phyloP scores from a whole-genome alignment of 106 monocot species.

The Chionographis japonica region DNA sequence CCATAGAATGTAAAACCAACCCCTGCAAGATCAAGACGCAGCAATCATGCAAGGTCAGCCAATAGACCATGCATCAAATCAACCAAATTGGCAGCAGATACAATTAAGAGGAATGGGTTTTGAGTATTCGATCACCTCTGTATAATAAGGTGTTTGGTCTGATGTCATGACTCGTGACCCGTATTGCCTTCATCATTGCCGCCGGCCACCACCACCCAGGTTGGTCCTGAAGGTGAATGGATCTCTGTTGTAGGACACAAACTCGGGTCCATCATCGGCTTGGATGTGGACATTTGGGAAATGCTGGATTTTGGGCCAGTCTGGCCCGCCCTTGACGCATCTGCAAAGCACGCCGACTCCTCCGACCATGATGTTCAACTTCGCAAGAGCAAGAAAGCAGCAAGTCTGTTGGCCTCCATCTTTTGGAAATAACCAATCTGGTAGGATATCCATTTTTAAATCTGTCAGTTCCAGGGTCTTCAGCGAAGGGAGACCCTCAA shows the following conservation, averaged over 20 bases:
- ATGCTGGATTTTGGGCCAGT: slow-evolving; percentile 28
- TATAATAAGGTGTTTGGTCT: too few relatives aligned
- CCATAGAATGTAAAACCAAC: too few relatives aligned
- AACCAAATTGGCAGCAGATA: too few relatives aligned
- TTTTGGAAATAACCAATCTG: slow-evolving; percentile 18
- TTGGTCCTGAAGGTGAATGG: slow-evolving; percentile 30
- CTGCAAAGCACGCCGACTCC: slow-evolving; percentile 11
- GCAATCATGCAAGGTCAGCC: too few relatives aligned
- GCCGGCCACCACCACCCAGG: background rate
- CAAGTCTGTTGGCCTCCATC: background rate
- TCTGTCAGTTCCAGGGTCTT: slow-evolving; percentile 2
- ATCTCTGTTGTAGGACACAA: slow-evolving; percentile 21
- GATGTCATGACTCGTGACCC: too few relatives aligned
- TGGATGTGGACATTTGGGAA: slow-evolving; percentile 11
- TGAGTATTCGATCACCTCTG: too few relatives aligned
- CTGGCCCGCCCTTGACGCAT: slow-evolving; percentile 18
- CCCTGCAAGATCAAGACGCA: too few relatives aligned
- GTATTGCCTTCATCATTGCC: too few relatives aligned
- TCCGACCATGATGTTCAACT: background rate
- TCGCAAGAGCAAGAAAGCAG: slow-evolving; percentile 5
- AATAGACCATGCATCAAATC: too few relatives aligned
- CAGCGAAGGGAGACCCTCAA: slow-evolving; percentile 6
- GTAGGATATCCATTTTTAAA: slow-evolving; percentile 11
- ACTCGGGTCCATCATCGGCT: background rate
- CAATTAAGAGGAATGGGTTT: too few relatives aligned